phyloP scores from a whole-genome alignment of 2,329 filamentous ascomycete genomes.

The Diaporthe vaccinii region DNA sequence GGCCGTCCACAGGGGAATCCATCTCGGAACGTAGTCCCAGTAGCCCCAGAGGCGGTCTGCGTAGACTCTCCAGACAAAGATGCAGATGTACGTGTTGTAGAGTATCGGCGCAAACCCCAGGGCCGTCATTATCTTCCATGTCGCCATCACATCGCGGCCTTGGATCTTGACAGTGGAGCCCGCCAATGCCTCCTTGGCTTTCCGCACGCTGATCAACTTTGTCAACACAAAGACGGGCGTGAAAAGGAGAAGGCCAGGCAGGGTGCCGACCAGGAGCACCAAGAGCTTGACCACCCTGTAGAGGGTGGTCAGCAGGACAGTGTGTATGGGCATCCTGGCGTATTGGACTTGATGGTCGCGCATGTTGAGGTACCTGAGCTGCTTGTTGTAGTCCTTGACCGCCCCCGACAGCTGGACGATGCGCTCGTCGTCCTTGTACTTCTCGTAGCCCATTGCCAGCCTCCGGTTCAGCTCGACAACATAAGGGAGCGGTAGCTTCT shows the following conservation, averaged over 20 bases:
- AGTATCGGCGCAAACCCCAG: slow-evolving; percentile 85
- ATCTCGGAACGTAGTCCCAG: slow-evolving; percentile 84
- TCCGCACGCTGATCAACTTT: slow-evolving; percentile 84
- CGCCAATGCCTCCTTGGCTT: slow-evolving; percentile 86
- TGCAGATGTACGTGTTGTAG: slow-evolving; percentile 83
- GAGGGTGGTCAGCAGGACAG: slow-evolving; percentile 81
- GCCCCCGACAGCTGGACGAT: slow-evolving; percentile 81
- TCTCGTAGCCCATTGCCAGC: slow-evolving; percentile 89
- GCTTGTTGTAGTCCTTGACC: slow-evolving; percentile 87
- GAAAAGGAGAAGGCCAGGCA: slow-evolving; percentile 90
- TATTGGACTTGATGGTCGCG: slow-evolving; percentile 97
- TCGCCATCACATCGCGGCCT: slow-evolving; percentile 90
- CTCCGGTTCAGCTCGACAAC: slow-evolving; percentile 95
- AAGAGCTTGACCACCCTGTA: slow-evolving; percentile 85
- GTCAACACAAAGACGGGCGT: slow-evolving; percentile 88
- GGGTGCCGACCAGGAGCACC: slow-evolving; percentile 82
- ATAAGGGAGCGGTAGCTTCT: slow-evolving; percentile 91
- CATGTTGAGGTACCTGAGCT: slow-evolving; percentile 87
- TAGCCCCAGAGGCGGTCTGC: slow-evolving; percentile 86
- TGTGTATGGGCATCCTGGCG: slow-evolving; percentile 83
- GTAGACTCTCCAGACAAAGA: slow-evolving; percentile 83
- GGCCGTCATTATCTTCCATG: slow-evolving; percentile 93
- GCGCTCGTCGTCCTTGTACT: slow-evolving; percentile 91
- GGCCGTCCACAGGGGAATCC: slow-evolving; percentile 83
- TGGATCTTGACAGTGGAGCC: slow-evolving; percentile 91